Base-by-base conservation (phyloP, 495 filamentous ascomycete genomes). In the Aspergillus indologenus region DNA sequence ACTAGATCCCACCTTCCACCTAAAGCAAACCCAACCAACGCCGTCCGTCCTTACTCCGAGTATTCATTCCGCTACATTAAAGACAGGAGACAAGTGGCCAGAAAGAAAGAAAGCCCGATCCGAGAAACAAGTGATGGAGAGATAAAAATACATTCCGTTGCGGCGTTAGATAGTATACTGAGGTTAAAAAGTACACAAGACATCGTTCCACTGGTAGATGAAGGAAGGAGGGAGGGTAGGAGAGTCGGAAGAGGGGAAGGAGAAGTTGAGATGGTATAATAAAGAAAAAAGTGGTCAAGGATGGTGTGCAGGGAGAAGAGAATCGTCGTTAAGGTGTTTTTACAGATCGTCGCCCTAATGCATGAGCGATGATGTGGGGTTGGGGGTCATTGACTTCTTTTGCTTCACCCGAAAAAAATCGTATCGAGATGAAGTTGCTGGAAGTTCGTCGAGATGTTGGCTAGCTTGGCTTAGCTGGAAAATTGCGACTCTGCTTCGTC, bases 91-190 rank as follows among this genome's bases (percentile, higher is more conserved):
- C 12, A 40, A 29, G 29, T 31, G 48, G 22, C 4, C 18, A n/a
- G 14, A 51, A n/a, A 29, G 26, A 29, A 18, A 15, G 26, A 23
- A 50, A 24, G 21, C 15, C 15, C 2, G 26, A 2, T 17, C 21
- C 47, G 15, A 3, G 7, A 51, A 51, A 24, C 15, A 51, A 51
- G 23, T 12, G 22, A 31, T 40, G 34, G 34, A n/a, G 14, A 51
- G 3, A 31, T 7, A 29, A 31, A 26, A 51, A 29, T 51, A 51
- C 48, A 51, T 31, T 29, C 48, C 48, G 29, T 51, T 18, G 48
- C 23, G 23, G 48, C 48, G 48, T 51, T 26, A 51, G 24, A 24
- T 31, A 23, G n/a, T n/a, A 20, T n/a, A 31, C 12, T 51, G 23
- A 29, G 31, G 31, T 31, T 51, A 24, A 17, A 50, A 9, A 40